phyloP scores from a whole-genome alignment of 2,329 filamentous ascomycete species.

The Diaporthe aspalathi region DNA sequence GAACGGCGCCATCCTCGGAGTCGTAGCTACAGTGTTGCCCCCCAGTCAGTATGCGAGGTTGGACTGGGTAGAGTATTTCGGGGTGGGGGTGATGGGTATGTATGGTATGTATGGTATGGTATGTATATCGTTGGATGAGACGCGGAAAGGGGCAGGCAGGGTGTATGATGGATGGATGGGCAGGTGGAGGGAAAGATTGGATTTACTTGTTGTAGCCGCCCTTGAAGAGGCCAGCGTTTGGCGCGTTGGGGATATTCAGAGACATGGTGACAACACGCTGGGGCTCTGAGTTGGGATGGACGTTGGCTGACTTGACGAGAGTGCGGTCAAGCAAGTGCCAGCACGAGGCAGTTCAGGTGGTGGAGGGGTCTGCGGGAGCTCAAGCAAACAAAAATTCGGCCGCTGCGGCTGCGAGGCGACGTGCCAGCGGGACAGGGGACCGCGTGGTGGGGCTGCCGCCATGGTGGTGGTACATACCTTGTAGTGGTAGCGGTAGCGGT shows the following conservation, averaged over 20 bases:
- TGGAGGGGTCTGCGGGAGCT: constrained; percentile 22
- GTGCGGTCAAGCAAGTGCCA: constrained; percentile 4
- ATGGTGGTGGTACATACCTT: no score
- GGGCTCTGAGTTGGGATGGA: constrained; percentile 16
- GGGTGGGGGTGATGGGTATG: neutral
- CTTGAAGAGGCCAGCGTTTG: constrained; percentile 95
- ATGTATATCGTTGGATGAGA: constrained; percentile 33
- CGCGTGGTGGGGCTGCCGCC: constrained; percentile 12
- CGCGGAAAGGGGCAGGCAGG: constrained; percentile 37
- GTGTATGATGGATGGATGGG: constrained; percentile 17
- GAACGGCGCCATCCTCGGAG: constrained; percentile 97
- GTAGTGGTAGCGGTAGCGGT: no score
- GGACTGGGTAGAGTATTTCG: constrained; percentile 6
- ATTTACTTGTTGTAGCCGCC: constrained; percentile 93
- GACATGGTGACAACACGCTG: constrained; percentile 73
- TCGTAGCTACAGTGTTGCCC: constrained; percentile 79
- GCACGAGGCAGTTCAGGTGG: neutral
- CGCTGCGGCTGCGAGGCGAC: constrained; percentile 18
- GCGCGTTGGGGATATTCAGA: constrained; percentile 93
- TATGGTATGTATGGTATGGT: no score
- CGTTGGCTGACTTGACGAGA: constrained; percentile 26
- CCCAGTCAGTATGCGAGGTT: constrained; percentile 32
- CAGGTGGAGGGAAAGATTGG: constrained; percentile 30
- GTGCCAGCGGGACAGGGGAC: constrained; percentile 21
- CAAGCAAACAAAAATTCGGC: constrained; percentile 32